These are phyloP conservation scores for Phytophthora boehmeriae DNA, from an alignment of 352 stramenopile species.

Conservation along the genomic window DNA sequence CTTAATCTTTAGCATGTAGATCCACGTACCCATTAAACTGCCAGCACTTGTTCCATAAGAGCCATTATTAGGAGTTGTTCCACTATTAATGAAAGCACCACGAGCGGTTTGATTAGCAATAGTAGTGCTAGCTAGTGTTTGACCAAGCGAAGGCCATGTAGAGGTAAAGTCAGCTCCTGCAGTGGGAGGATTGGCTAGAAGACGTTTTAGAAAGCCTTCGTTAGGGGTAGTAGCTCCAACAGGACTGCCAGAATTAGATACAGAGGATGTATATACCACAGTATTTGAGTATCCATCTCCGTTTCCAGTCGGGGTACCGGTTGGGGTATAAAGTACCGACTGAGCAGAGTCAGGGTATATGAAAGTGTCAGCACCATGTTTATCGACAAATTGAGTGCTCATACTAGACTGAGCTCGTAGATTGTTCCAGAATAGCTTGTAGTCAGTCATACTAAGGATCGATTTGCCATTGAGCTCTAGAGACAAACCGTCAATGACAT, in stretches of 20 bases:
- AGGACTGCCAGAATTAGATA: neutral
- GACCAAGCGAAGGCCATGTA: neutral
- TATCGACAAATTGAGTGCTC: conserved; percentile 12
- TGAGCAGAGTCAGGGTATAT: conserved; percentile 12
- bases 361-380: conserved; percentile 10
- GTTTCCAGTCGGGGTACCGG: neutral
- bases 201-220: no score
- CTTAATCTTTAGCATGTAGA: conserved; percentile 17
- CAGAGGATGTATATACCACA: neutral
- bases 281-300: conserved; percentile 18
- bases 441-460: no score
- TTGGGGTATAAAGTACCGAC: neutral
- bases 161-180: conserved; percentile 5
- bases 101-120: conserved; percentile 7
- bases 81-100: conserved; percentile 9
- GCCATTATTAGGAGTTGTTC: neutral
- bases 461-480: no score
- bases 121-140: neutral
- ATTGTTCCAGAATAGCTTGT: conserved; percentile 13
- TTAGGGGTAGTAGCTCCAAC: neutral
- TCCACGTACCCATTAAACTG: conserved; percentile 9
- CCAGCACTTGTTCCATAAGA: no score
- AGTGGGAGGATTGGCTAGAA: conserved; percentile 9
- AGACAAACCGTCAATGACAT: no score
- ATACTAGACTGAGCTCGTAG: conserved; percentile 12